Evolutionary conservation across 352 stramenopile genomes (phyloP), one percentile per base, ranked within the genome.

Genomic region (Thalassiosira allenii): DNA sequence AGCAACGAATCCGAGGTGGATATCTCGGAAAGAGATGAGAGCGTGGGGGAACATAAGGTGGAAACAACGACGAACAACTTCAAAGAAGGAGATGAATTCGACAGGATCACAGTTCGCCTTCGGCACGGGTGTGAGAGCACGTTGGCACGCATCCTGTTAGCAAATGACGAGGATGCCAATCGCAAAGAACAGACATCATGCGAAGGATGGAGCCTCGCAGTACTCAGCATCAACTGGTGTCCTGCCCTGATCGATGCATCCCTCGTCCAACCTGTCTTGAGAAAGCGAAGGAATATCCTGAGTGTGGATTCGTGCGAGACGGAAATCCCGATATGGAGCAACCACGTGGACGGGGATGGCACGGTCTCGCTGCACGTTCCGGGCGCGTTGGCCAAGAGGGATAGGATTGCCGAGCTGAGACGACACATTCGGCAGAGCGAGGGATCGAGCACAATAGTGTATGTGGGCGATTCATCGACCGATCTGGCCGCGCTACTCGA

Each of bases 211-310:
- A 81, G 67, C 61, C 49, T 90, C 14, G 84, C 65, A 17, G 67
- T 90, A 12, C 53, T 90, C 12, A 88, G 79, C 56, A 88, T 90
- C 56, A 90, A 90, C 43, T 90, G 84, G 84, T 88, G 71, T 44
- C 79, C 72, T 2, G 63, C 66, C 20, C 37, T 90, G 5, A 90
- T 90, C 51, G 66, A 84, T 33, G 75, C 84, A 9, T 71, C 74
- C 6, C 40, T 90, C 17, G 59, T 87, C n/a, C 57, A 79, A 51
- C 81, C 75, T 6, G 75, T 85, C 22, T 41, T 79, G 23, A 53
- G 69, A 14, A 67, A 58, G 51, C 27, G 52, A 73, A 23, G 59
- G 14, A 79, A 32, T 27, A 29, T 69, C 14, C 29, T 81, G 4
- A 17, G 30, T 47, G 49, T 74, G 17, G 33, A 81, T 23, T 29